Evolutionary conservation across 176 grass and related monocot genomes (phyloP).

Genomic region (Poa annua): DNA sequence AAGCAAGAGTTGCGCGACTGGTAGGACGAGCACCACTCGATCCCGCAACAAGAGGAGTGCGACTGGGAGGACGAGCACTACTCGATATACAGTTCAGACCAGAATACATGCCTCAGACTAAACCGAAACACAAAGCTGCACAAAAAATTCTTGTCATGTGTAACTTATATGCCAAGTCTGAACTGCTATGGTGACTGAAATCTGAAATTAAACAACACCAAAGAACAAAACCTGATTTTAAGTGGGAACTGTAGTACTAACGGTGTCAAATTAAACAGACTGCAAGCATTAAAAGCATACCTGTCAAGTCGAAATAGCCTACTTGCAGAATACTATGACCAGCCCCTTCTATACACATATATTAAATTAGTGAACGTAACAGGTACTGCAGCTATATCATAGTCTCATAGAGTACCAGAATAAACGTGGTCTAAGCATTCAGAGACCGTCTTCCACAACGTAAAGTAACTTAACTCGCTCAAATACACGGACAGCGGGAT

Average conservation of each 20-base stretch:
- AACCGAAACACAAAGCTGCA: slow-evolving; percentile 19
- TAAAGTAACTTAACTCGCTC: background rate
- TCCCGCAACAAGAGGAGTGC: too few relatives aligned
- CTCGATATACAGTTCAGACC: too few relatives aligned
- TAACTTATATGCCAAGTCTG: slow-evolving; percentile 15
- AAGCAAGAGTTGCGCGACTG: too few relatives aligned
- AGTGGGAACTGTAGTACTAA: background rate
- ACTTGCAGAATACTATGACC: background rate
- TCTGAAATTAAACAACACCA: slow-evolving; percentile 20
- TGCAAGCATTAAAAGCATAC: background rate
- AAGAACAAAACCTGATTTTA: background rate
- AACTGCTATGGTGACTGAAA: slow-evolving; percentile 1
- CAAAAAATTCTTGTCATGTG: background rate
- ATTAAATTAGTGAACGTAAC: slow-evolving; percentile 8
- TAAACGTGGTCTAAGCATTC: background rate
- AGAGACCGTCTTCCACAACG: slow-evolving; percentile 17
- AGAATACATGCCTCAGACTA: too few relatives aligned
- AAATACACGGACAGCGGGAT: background rate
- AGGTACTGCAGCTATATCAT: background rate
- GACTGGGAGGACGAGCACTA: too few relatives aligned
- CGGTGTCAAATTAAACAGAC: background rate
- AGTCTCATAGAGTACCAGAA: background rate
- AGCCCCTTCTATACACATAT: slow-evolving; percentile 4
- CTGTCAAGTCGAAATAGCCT: background rate
- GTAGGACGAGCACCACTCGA: too few relatives aligned